Base-by-base conservation (phyloP, 2,329 filamentous ascomycete genomes). In the Aspergillus brasiliensis region DNA sequence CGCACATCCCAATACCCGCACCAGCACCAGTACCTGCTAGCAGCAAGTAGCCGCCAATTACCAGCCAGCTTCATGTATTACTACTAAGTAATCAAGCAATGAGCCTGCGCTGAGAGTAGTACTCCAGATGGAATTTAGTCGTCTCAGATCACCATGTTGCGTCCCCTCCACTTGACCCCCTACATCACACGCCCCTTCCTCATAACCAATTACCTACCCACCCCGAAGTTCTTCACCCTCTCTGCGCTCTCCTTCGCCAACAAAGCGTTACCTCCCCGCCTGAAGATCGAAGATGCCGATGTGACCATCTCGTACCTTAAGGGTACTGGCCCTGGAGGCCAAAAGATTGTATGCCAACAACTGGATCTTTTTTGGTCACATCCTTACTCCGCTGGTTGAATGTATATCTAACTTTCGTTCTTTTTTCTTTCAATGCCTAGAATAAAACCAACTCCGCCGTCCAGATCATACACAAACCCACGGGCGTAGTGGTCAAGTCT, bases 401-500 rank as follows among this genome's bases (percentile, higher is more conserved):
- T 4, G 11, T 5, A 31, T 5, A 31, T 31, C 31, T 34, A 5
- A 34, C 31, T 13, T 34, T 13, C 31, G n/a, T n/a, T n/a, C n/a
- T n/a, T 13, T 34, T 11, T 34, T 6, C 21, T 40, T 40, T 23
- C 11, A 15, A 11, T 7, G 13, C 28, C 53, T 42, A 81, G 89
- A 99, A 99, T 79, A 99, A 99, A 86, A 99, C 95, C 25, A 92
- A 88, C 65, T 97, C 91, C 0, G 94, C 94, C 38, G 94, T 97
- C 2, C 95, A 99, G 75, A 83, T 99, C 37, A 95, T 89, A 67
- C 95, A 99, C 76, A 79, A 90, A 15, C 92, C 94, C 5, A 96
- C 93, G 0, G 94, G 94, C 62, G 87, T 97, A 56, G 93, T 98
- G 13, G 86, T 99, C 64, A 99, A 99, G 79, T 94, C 87, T 58